phyloP scores from a whole-genome alignment of 192 early-diverging fungal species.

The Allomyces macrogynus region DNA sequence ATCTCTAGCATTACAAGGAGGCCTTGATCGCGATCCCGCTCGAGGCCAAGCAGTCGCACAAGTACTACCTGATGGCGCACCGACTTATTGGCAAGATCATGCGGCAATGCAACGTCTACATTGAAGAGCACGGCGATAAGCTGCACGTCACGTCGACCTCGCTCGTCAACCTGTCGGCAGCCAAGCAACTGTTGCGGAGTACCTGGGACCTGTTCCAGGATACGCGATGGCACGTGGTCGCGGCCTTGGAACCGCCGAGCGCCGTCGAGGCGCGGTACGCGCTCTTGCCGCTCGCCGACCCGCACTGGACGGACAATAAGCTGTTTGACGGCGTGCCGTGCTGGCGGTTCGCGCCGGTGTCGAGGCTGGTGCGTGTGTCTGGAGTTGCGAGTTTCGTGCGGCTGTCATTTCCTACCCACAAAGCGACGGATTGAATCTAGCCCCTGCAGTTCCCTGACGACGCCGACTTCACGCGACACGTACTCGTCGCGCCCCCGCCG shows the following conservation, averaged over 20 bases:
- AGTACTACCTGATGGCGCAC: neutral
- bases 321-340: neutral
- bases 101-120: neutral
- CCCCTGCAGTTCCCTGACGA: neutral
- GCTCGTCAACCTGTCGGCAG: neutral
- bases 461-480: neutral
- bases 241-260: neutral
- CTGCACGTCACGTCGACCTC: neutral
- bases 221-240: neutral
- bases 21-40: neutral
- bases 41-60: neutral
- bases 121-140: neutral
- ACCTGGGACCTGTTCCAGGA: neutral
- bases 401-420: neutral
- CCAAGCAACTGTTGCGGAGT: neutral
- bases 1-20: neutral
- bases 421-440: neutral
- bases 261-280: neutral
- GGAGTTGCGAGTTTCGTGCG: neutral
- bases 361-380: neutral
- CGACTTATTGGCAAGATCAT: neutral
- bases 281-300: neutral
- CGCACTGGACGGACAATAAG: neutral
- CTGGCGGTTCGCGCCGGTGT: neutral
- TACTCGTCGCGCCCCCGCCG: neutral